Percentiles rank a stretch among this genome's conserved stretches.
phyloP scores from a whole-genome alignment of 108 stramenopile species.

The Cylindrotheca fusiformis region DNA sequence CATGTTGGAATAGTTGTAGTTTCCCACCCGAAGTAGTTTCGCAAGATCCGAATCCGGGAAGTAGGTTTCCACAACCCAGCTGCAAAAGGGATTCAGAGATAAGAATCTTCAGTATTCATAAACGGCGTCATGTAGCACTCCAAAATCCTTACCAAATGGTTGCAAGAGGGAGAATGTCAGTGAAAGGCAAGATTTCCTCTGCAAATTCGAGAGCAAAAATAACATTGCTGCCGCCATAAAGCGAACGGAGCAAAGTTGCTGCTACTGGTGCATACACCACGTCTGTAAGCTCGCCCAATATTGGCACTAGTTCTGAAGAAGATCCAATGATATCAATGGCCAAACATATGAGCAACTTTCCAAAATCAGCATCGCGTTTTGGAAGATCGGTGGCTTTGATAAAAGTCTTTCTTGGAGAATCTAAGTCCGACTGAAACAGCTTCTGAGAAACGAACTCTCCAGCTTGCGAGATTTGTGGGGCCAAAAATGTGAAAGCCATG shows the following conservation, averaged over 20 bases:
- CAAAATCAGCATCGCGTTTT: constrained; percentile 43
- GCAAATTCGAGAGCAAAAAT: constrained; percentile 64
- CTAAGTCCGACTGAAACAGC: neutral
- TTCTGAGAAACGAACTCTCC: constrained; percentile 23
- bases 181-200: constrained; percentile 81
- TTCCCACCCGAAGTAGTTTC: constrained; percentile 44
- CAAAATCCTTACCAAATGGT: constrained; percentile 41
- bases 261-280: constrained; percentile 62
- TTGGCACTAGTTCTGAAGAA: constrained; percentile 61
- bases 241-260: constrained; percentile 41
- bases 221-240: constrained; percentile 62
- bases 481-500: constrained; percentile 33
- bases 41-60: constrained; percentile 52
- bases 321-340: constrained; percentile 61
- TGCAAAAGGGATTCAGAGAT: neutral
- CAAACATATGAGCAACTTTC: constrained; percentile 57
- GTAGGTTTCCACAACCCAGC: constrained; percentile 72
- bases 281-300: constrained; percentile 64
- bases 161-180: constrained; percentile 75
- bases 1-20: constrained; percentile 9
- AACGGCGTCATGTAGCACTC: neutral
- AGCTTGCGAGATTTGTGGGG: constrained; percentile 26
- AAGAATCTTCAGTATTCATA: neutral
- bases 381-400: constrained; percentile 15
- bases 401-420: constrained; percentile 8